Conservation (phyloP, 2,329 filamentous ascomycete genomes). For the Ramularia collo-cygni region DNA sequence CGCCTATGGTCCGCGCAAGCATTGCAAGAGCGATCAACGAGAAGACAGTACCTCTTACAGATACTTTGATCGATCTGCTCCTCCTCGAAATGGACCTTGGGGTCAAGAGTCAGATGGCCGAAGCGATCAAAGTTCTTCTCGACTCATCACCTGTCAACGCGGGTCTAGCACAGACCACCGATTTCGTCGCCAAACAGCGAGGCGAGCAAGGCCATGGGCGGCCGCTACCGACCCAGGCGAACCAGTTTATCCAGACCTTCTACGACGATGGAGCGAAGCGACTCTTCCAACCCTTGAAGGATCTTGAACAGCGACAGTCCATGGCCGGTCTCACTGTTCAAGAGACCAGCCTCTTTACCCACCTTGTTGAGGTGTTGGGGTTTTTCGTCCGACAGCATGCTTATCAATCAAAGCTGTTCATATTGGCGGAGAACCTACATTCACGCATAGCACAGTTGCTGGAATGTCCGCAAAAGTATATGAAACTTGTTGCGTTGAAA, state of each 20-base stretch:
- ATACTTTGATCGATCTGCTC: slow-evolving; percentile 85
- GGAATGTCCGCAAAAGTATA: slow-evolving; percentile 76
- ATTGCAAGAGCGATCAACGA: slow-evolving; percentile 90
- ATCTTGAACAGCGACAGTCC: slow-evolving; percentile 58
- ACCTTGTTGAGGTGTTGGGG: slow-evolving; percentile 85
- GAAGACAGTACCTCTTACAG: slow-evolving; percentile 76
- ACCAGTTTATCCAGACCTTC: slow-evolving; percentile 78
- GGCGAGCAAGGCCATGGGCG: slow-evolving; percentile 15
- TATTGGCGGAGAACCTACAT: slow-evolving; percentile 71
- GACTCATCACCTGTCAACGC: slow-evolving; percentile 60
- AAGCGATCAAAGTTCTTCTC: slow-evolving; percentile 87
- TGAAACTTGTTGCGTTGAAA: slow-evolving; percentile 85
- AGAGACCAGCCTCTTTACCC: slow-evolving; percentile 82
- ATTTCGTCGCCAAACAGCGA: slow-evolving; percentile 59
- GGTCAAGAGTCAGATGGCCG: slow-evolving; percentile 90
- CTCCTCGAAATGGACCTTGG: slow-evolving; percentile 87
- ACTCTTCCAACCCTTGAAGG: slow-evolving; percentile 79
- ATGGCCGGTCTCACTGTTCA: slow-evolving; percentile 61
- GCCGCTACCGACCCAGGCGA: slow-evolving; percentile 57
- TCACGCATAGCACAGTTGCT: slow-evolving; percentile 77
- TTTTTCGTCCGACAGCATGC: slow-evolving; percentile 90
- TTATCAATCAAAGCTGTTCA: slow-evolving; percentile 79
- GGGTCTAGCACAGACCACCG: slow-evolving; percentile 58
- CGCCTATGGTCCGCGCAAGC: slow-evolving; percentile 85
- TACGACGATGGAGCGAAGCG: slow-evolving; percentile 81